Conservation (phyloP, 352 stramenopile genomes). For the Hyaloperonospora arabidopsidis region DNA sequence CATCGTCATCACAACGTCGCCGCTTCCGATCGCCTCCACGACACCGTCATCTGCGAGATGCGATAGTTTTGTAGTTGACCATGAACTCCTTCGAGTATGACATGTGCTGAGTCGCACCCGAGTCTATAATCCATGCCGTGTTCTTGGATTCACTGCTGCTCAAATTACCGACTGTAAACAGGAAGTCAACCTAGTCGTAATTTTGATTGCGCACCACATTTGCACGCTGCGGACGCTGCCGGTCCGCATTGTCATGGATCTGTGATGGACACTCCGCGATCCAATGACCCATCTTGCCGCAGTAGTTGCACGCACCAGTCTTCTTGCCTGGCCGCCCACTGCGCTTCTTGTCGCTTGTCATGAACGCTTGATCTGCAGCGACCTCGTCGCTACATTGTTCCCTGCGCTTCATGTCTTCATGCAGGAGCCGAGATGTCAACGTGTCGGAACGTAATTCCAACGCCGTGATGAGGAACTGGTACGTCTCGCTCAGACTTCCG, state of each 20-base stretch:
- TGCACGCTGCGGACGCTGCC: background rate
- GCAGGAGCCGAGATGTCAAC: background rate
- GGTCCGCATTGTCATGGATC: background rate
- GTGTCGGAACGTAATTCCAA: background rate
- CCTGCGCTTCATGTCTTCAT: background rate
- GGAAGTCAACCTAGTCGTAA: background rate
- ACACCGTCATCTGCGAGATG: background rate
- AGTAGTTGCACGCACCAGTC: background rate
- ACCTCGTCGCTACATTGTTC: background rate
- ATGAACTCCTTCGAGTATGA: background rate
- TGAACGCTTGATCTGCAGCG: background rate
- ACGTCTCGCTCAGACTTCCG: background rate
- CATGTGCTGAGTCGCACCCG: background rate
- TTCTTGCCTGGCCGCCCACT: background rate
- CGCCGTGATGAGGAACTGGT: background rate
- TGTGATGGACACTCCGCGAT: background rate
- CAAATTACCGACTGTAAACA: background rate
- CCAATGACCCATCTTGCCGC: too few species aligned
- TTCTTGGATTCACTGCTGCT: background rate
- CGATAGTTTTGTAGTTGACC: background rate
- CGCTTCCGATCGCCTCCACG: background rate
- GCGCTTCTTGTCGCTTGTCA: background rate
- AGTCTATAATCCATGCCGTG: background rate
- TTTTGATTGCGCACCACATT: background rate
- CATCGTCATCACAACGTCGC: background rate